A percentile compares a stretch with the other conserved stretches of the same genome.
These are phyloP conservation scores for Limonium bicolor DNA, from an alignment of 148 eudicot species.

Conservation along the genomic window DNA sequence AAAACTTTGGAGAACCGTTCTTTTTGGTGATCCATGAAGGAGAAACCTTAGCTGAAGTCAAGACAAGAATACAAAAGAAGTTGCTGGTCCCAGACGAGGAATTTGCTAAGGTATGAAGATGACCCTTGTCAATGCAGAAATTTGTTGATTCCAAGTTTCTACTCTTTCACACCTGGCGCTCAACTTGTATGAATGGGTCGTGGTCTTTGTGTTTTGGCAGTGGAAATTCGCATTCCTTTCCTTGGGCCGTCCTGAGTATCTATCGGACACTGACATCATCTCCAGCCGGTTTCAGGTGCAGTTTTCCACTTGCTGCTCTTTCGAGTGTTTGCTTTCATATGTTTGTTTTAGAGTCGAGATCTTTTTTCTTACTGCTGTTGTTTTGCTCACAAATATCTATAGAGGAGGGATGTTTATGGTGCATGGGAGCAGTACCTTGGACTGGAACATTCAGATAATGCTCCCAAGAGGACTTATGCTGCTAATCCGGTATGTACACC, in stretches of 20 bases:
- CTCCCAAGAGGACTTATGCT: constrained; percentile 7
- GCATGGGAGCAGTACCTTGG: constrained; percentile 30
- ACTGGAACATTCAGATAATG: constrained; percentile 19
- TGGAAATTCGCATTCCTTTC: constrained; percentile 29
- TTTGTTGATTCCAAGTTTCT: background rate
- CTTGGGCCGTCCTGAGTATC: constrained; percentile 28
- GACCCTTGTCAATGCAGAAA: background rate
- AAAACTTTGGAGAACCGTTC: constrained; percentile 84
- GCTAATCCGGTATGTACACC: constrained; percentile 6
- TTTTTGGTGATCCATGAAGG: constrained; percentile 80
- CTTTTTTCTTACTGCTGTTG: background rate
- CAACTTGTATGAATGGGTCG: background rate
- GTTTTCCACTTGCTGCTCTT: background rate
- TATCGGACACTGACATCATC: constrained; percentile 20
- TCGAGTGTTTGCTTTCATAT: background rate
- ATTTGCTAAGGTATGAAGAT: constrained; percentile 46
- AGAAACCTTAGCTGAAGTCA: constrained; percentile 68
- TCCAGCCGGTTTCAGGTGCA: constrained; percentile 28
- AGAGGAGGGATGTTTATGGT: constrained; percentile 26
- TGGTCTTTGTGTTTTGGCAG: constrained; percentile 3
- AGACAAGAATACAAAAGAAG: constrained; percentile 65
- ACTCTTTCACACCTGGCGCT: background rate
- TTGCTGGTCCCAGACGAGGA: constrained; percentile 82
- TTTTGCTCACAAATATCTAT: background rate
- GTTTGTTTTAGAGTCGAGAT: too few relatives aligned